phyloP scores from a whole-genome alignment of 805 yeast species.

The Kluyveromyces starmeri region DNA sequence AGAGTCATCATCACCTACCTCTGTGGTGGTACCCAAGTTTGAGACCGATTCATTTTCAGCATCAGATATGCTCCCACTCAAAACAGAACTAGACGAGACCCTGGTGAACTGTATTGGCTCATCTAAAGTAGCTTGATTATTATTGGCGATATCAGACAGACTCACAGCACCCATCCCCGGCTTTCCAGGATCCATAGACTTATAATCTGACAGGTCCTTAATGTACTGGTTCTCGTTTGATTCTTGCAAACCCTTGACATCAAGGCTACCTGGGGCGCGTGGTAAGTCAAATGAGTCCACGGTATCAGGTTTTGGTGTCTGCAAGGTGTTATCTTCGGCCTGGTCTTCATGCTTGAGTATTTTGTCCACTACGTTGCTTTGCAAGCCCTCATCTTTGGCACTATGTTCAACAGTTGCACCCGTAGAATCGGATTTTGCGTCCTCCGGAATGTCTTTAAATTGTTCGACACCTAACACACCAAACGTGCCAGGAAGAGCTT shows the following conservation, averaged over 20 bases:
- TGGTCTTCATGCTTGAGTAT: too few species aligned
- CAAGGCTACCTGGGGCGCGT: constrained; percentile 37
- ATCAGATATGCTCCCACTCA: constrained; percentile 18
- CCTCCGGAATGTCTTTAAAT: too few species aligned
- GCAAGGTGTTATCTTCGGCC: neutral
- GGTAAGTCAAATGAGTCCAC: constrained; percentile 26
- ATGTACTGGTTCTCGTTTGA: constrained; percentile 7
- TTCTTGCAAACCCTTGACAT: constrained; percentile 36
- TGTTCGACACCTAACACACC: too few species aligned
- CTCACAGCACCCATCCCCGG: constrained; percentile 9
- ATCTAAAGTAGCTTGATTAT: constrained; percentile 24
- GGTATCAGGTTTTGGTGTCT: neutral
- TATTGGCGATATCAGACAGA: constrained; percentile 2
- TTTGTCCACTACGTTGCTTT: too few species aligned
- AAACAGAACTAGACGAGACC: constrained; percentile 31
- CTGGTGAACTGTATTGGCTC: constrained; percentile 36
- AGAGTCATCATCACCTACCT: constrained; percentile 1
- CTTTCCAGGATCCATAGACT: constrained; percentile 42
- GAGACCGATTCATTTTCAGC: constrained; percentile 7
- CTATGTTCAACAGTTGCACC: too few species aligned
- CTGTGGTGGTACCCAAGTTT: constrained; percentile 7
- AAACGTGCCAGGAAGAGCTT: constrained; percentile 4
- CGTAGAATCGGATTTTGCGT: too few species aligned
- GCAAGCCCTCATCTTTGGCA: too few species aligned
- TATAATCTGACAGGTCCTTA: constrained; percentile 12